These are phyloP conservation scores for Amylocystis lapponica DNA, from an alignment of 768 basidiomycete genomes.

Conservation along the genomic window DNA sequence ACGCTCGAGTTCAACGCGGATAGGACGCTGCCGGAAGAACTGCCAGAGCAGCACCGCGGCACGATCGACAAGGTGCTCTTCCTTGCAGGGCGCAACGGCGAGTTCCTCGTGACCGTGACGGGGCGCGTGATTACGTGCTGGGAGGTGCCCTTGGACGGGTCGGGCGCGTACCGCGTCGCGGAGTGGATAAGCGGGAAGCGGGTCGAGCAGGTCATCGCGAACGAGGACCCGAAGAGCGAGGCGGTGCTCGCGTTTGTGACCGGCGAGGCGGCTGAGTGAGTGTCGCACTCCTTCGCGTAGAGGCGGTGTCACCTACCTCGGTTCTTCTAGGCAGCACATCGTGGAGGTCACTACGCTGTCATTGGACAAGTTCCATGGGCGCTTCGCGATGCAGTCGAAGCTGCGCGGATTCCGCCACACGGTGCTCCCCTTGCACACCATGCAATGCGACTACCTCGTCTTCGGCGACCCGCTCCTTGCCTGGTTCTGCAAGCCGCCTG, in stretches of 20 bases:
- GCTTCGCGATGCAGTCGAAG: slow-evolving; percentile 15
- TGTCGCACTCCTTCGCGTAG: too few relatives aligned
- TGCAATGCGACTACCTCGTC: slow-evolving; percentile 17
- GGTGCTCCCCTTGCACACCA: slow-evolving; percentile 13
- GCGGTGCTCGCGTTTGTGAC: slow-evolving; percentile 19
- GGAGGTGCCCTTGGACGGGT: slow-evolving; percentile 30
- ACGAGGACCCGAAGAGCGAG: slow-evolving; percentile 22
- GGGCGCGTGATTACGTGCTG: slow-evolving; percentile 25
- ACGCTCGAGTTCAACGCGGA: slow-evolving; percentile 21
- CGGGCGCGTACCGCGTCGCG: slow-evolving; percentile 27
- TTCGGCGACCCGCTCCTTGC: slow-evolving; percentile 17
- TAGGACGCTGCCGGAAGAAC: slow-evolving; percentile 1
- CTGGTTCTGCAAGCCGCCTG: slow-evolving; percentile 8
- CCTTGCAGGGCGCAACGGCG: slow-evolving; percentile 24
- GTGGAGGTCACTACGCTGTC: slow-evolving; percentile 17
- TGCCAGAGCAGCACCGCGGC: slow-evolving; percentile 7
- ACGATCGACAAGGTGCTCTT: slow-evolving; percentile 25
- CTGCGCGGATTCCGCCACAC: slow-evolving; percentile 10
- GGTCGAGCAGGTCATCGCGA: slow-evolving; percentile 24
- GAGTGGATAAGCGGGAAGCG: slow-evolving; percentile 15
- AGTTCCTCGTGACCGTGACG: slow-evolving; percentile 26
- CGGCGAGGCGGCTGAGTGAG: slow-evolving; percentile 12
- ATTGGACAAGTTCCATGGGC: slow-evolving; percentile 28
- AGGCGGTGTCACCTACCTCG: too few relatives aligned
- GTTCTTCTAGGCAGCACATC: slow-evolving; percentile 2